Conservation (phyloP, 495 filamentous ascomycete species). For the Lasiosphaeria hispida region DNA sequence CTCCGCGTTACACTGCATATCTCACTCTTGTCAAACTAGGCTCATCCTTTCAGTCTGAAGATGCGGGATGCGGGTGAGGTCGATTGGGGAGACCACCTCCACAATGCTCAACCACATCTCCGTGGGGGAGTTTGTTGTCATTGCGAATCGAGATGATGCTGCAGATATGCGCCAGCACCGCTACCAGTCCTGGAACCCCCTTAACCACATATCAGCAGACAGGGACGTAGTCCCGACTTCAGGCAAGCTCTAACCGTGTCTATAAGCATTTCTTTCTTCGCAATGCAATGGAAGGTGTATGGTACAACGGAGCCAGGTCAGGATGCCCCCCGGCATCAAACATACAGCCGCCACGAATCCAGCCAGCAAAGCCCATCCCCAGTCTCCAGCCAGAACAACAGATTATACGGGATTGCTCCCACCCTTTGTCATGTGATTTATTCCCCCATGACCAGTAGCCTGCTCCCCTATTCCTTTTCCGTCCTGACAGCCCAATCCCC, state of each 20-base stretch:
- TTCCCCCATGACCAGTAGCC: not conserved
- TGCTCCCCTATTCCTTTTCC: not conserved
- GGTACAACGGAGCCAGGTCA: constrained; percentile 22
- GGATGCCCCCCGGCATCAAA: constrained; percentile 3
- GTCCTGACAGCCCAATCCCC: not conserved
- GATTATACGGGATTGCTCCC: constrained; percentile 17
- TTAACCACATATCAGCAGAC: too few relatives aligned
- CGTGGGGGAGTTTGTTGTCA: too few relatives aligned
- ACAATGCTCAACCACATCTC: too few relatives aligned
- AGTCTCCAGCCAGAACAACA: constrained; percentile 10
- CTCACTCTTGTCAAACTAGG: too few relatives aligned
- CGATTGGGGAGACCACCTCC: too few relatives aligned
- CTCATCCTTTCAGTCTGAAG: too few relatives aligned
- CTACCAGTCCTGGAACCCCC: too few relatives aligned
- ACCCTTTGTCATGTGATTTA: constrained; percentile 5
- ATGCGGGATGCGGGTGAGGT: too few relatives aligned
- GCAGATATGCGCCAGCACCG: too few relatives aligned
- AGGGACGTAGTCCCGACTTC: too few relatives aligned
- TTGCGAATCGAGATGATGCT: too few relatives aligned
- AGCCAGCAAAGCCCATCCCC: not conserved
- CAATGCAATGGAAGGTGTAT: constrained; percentile 25
- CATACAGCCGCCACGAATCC: not conserved
- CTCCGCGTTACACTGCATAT: too few relatives aligned
- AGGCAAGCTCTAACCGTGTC: constrained; percentile 4
- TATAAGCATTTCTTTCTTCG: constrained; percentile 14